A percentile compares a stretch with the other conserved stretches of the same genome.
Conservation (phyloP, 2,329 filamentous ascomycete species). For the Aspergillus sclerotialis region DNA sequence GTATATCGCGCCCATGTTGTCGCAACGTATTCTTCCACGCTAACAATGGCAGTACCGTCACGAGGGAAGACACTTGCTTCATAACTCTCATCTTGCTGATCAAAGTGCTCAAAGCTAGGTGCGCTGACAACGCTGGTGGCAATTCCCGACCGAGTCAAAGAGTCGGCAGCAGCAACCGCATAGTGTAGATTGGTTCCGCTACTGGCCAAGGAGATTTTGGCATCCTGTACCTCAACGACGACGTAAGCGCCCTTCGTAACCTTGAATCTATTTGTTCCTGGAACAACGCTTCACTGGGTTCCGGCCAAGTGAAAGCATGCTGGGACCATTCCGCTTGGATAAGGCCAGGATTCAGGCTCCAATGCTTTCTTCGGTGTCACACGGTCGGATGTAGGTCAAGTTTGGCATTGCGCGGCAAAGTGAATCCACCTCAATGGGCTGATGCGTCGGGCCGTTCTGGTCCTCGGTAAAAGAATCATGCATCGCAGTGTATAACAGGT, state of each 20-base stretch:
- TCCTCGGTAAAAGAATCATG: slow-evolving; percentile 55
- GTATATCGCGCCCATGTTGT: slow-evolving; percentile 10
- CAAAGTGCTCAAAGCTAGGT: slow-evolving; percentile 87
- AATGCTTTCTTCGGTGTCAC: slow-evolving; percentile 50
- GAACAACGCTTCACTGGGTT: slow-evolving; percentile 39
- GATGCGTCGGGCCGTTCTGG: slow-evolving; percentile 55
- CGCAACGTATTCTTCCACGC: slow-evolving; percentile 58
- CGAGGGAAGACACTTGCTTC: slow-evolving; percentile 70
- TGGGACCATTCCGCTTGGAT: slow-evolving; percentile 34
- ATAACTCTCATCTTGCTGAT: slow-evolving; percentile 82
- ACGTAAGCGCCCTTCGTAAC: slow-evolving; percentile 79
- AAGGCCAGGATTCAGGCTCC: slow-evolving; percentile 50
- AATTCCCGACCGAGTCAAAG: slow-evolving; percentile 70
- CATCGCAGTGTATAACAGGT: slow-evolving; percentile 51
- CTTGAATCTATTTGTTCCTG: slow-evolving; percentile 31
- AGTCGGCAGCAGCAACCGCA: slow-evolving; percentile 77
- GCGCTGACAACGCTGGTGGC: slow-evolving; percentile 81
- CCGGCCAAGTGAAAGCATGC: slow-evolving; percentile 45
- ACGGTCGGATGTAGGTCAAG: slow-evolving; percentile 51
- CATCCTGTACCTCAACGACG: slow-evolving; percentile 67
- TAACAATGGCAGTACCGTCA: slow-evolving; percentile 78
- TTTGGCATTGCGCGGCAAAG: slow-evolving; percentile 57
- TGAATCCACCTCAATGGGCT: slow-evolving; percentile 49
- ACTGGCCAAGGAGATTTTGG: slow-evolving; percentile 74
- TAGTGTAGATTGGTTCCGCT: slow-evolving; percentile 87